phyloP scores from a whole-genome alignment of 2,329 filamentous ascomycete species.

The Aspergillus pseudotamarii region DNA sequence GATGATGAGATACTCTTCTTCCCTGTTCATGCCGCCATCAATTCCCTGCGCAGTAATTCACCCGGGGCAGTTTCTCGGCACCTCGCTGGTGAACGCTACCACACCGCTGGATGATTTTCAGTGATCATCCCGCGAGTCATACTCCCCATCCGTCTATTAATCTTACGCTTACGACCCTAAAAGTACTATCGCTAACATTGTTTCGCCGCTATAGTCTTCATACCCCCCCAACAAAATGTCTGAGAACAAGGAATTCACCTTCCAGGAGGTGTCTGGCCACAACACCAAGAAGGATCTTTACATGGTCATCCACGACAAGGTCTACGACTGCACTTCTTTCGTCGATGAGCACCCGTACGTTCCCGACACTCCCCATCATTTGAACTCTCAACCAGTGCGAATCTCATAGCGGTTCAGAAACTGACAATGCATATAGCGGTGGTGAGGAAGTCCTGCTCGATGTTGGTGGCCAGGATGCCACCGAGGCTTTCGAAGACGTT shows the following conservation, averaged over 20 bases:
- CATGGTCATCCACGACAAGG: slow-evolving; percentile 91
- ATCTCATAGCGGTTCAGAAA: neutral
- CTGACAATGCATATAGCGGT: slow-evolving; percentile 62
- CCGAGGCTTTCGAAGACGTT: slow-evolving; percentile 98
- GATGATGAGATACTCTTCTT: neutral
- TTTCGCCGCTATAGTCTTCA: neutral
- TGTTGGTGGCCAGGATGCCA: slow-evolving; percentile 92
- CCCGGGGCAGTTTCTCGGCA: neutral
- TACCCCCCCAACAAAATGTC: slow-evolving; percentile 48
- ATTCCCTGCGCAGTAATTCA: neutral
- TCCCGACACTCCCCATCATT: slow-evolving; percentile 5
- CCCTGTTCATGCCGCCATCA: neutral
- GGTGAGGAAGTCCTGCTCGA: slow-evolving; percentile 98
- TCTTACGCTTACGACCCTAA: neutral
- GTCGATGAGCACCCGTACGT: slow-evolving; percentile 93
- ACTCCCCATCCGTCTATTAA: neutral
- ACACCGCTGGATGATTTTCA: neutral
- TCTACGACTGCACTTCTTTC: slow-evolving; percentile 88
- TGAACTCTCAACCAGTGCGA: neutral
- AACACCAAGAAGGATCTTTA: slow-evolving; percentile 91
- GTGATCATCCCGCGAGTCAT: neutral
- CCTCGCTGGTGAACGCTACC: neutral
- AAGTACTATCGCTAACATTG: neutral
- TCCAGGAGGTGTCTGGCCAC: slow-evolving; percentile 80
- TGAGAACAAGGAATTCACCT: slow-evolving; percentile 67